A percentile compares a stretch with the other conserved stretches of the same genome.
Conservation (phyloP, 805 yeast genomes). For the Saturnispora besseyi region DNA sequence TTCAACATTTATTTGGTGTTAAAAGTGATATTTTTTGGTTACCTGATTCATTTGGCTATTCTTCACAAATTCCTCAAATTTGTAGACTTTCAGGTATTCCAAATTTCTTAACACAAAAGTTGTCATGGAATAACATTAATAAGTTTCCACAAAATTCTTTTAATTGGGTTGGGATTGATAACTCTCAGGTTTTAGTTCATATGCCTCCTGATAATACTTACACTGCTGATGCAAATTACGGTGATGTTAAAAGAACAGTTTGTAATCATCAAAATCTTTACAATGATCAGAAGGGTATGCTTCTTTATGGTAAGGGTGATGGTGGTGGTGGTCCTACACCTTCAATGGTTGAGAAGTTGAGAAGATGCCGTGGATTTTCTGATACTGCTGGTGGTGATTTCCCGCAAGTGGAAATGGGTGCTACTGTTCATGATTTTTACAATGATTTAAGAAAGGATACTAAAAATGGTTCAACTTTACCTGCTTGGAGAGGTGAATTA, state of each 20-base stretch:
- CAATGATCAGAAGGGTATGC: conserved; percentile 68
- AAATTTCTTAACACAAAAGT: conserved; percentile 82
- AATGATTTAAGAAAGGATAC: conserved; percentile 55
- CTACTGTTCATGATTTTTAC: conserved; percentile 73
- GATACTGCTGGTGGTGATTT: conserved; percentile 65
- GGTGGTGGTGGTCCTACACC: conserved; percentile 98
- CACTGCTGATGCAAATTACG: conserved; percentile 87
- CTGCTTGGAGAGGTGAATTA: conserved; percentile 89
- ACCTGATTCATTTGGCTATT: conserved; percentile 96
- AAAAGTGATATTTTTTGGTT: conserved; percentile 81
- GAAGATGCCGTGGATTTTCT: conserved; percentile 83
- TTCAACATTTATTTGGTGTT: conserved; percentile 67
- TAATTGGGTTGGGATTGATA: conserved; percentile 93
- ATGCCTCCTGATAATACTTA: conserved; percentile 98
- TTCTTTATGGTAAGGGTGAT: conserved; percentile 89
- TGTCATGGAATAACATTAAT: conserved; percentile 95
- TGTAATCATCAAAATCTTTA: conserved; percentile 77
- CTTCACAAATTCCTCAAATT: conserved; percentile 90
- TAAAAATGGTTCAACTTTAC: conserved; percentile 56
- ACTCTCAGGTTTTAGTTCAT: conserved; percentile 86
- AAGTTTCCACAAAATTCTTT: conserved; percentile 83
- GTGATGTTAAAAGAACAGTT: conserved; percentile 78
- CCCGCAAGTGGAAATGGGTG: conserved; percentile 75
- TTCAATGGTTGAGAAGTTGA: conserved; percentile 85
- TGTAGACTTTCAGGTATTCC: conserved; percentile 82